These are phyloP conservation scores for Neocucurbitaria cava DNA, from an alignment of 2,329 filamentous ascomycete genomes.

Conservation along the genomic window DNA sequence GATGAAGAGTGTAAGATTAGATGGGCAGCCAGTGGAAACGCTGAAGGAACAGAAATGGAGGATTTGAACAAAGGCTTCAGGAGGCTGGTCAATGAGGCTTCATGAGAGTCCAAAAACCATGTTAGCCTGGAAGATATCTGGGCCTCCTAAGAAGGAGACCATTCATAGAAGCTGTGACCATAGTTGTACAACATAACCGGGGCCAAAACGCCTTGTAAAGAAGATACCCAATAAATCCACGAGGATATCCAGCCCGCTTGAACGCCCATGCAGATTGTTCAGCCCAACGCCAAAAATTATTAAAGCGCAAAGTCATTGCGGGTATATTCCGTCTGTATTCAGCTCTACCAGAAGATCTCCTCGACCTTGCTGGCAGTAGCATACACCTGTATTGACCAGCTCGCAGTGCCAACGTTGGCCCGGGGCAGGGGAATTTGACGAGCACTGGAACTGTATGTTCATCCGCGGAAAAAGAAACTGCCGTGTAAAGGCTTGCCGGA, in stretches of 20 bases:
- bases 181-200: slow-evolving; percentile 41
- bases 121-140: neutral
- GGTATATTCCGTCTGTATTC: neutral
- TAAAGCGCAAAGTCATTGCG: neutral
- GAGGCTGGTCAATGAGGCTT: slow-evolving; percentile 60
- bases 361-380: neutral
- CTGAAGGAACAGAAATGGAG: slow-evolving; percentile 70
- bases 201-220: slow-evolving; percentile 20
- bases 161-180: slow-evolving; percentile 15
- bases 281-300: neutral
- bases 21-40: slow-evolving; percentile 85
- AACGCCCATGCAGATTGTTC: slow-evolving; percentile 26
- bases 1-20: slow-evolving; percentile 88
- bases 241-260: slow-evolving; percentile 36
- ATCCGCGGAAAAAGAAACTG: too few relatives aligned
- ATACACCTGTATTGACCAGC: neutral
- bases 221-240: slow-evolving; percentile 21
- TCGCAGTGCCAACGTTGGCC: neutral
- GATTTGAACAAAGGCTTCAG: slow-evolving; percentile 70
- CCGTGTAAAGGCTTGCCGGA: neutral
- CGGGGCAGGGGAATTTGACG: neutral
- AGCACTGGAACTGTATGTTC: neutral
- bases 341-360: neutral
- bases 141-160: neutral
- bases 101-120: neutral